Conservation (phyloP, 2,329 filamentous ascomycete genomes). For the Cercospora sesami region DNA sequence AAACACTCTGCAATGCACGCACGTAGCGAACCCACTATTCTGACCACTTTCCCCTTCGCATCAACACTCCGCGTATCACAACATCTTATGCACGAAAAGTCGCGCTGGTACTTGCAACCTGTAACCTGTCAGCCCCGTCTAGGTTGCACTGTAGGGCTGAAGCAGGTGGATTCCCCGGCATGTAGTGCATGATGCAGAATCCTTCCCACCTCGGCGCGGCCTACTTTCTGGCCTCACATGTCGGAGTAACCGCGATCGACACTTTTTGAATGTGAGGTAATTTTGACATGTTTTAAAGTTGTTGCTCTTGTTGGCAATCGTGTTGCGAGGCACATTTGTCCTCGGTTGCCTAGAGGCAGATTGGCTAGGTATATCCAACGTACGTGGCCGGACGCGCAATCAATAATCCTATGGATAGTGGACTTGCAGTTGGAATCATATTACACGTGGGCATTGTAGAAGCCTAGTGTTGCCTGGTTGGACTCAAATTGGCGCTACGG, state of each 20-base stretch:
- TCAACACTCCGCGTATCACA: not conserved
- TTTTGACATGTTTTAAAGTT: not conserved
- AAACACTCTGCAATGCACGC: not conserved
- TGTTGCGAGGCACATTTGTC: not conserved
- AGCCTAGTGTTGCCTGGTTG: not conserved
- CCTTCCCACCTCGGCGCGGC: not conserved
- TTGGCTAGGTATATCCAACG: not conserved
- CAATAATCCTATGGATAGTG: not conserved
- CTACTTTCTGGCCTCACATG: slow-evolving; percentile 7
- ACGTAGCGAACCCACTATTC: not conserved
- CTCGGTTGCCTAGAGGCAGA: not conserved
- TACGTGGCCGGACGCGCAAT: not conserved
- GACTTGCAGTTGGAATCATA: not conserved
- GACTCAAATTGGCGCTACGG: not conserved
- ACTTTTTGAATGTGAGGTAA: not conserved
- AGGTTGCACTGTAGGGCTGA: slow-evolving; percentile 5
- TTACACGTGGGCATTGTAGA: not conserved
- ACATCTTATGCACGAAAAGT: not conserved
- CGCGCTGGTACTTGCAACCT: not conserved
- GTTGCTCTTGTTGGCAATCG: not conserved
- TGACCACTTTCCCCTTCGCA: not conserved
- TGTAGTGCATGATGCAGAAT: not conserved
- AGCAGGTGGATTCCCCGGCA: not conserved
- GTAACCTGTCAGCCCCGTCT: not conserved
- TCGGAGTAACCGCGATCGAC: slow-evolving; percentile 7